These are phyloP conservation scores for Apiospora hydei DNA, from an alignment of 2,329 filamentous ascomycete species.

Conservation along the genomic window DNA sequence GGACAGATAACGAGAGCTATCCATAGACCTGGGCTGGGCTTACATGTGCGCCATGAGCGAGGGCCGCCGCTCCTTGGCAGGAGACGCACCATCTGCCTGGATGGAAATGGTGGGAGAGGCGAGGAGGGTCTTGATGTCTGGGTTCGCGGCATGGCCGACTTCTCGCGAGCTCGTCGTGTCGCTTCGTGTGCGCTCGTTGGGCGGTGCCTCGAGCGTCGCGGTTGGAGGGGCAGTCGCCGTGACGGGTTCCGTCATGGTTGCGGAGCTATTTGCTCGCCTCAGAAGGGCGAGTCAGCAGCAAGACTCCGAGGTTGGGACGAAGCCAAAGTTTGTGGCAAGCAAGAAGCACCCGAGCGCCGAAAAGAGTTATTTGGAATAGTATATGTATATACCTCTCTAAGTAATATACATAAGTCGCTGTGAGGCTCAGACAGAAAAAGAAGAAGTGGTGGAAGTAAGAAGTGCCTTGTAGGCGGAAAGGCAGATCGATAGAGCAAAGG, in stretches of 20 bases:
- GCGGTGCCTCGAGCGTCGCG: constrained; percentile 25
- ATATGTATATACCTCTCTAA: neutral
- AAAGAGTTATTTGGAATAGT: neutral
- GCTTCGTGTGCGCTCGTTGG: constrained; percentile 17
- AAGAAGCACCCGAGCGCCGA: neutral
- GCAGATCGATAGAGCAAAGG: constrained; percentile 21
- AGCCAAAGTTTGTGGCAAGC: neutral
- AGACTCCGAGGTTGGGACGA: constrained; percentile 5
- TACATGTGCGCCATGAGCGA: constrained; percentile 51
- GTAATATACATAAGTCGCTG: neutral
- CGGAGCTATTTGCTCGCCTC: constrained; percentile 12
- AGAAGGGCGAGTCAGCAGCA: constrained; percentile 3
- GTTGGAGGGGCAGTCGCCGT: constrained; percentile 29
- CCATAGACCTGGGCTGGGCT: constrained; percentile 33
- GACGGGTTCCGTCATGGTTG: constrained; percentile 34
- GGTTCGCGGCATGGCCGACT: neutral
- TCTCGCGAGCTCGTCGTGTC: constrained; percentile 12
- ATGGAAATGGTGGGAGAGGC: constrained; percentile 50
- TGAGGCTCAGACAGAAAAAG: neutral
- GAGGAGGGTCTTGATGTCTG: constrained; percentile 34
- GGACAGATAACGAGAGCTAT: neutral
- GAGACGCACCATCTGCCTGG: constrained; percentile 40
- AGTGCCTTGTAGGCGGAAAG: constrained; percentile 28
- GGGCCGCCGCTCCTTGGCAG: constrained; percentile 40
- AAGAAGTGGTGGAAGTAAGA: constrained; percentile 23